A percentile compares a stretch with the other conserved stretches of the same genome.
These are phyloP conservation scores for Conoideocrella luteorostrata DNA, from an alignment of 2,329 filamentous ascomycete species.

Conservation along the genomic window DNA sequence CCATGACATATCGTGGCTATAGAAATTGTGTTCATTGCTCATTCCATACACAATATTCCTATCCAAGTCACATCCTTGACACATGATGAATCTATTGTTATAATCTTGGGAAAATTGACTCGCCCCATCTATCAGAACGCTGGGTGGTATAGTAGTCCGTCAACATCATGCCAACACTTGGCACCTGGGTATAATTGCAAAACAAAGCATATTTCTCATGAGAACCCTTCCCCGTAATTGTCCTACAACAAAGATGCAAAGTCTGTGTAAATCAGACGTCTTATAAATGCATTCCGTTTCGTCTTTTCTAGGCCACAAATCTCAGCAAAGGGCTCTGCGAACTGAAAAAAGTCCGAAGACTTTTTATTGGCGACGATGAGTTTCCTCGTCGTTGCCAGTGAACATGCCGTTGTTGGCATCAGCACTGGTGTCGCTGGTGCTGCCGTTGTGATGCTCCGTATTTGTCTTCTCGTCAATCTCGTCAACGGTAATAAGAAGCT, in stretches of 20 bases:
- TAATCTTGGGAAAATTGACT: no score
- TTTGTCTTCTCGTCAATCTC: constrained; percentile 32
- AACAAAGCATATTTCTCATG: not conserved
- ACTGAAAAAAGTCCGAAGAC: not conserved
- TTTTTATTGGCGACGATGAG: constrained; percentile 17
- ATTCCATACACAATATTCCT: not conserved
- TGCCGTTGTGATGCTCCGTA: constrained; percentile 21
- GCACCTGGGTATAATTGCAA: constrained; percentile 3
- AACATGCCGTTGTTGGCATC: constrained; percentile 21
- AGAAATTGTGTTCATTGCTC: no score
- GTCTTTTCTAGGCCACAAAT: no score
- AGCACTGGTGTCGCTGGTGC: constrained; percentile 18
- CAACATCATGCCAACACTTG: not conserved
- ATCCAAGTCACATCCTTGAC: no score
- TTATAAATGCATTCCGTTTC: no score
- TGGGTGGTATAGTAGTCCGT: no score
- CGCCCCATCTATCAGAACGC: no score
- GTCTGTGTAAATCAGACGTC: no score
- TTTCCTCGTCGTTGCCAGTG: constrained; percentile 27
- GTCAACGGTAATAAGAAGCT: constrained; percentile 43
- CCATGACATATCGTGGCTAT: not conserved
- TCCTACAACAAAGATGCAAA: not conserved
- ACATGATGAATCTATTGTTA: no score
- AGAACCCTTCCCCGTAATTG: not conserved
- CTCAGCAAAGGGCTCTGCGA: no score